A percentile compares a stretch with the other conserved stretches of the same genome.
These are phyloP conservation scores for Trametes cinnabarina DNA, from an alignment of 768 basidiomycete species.

Conservation along the genomic window DNA sequence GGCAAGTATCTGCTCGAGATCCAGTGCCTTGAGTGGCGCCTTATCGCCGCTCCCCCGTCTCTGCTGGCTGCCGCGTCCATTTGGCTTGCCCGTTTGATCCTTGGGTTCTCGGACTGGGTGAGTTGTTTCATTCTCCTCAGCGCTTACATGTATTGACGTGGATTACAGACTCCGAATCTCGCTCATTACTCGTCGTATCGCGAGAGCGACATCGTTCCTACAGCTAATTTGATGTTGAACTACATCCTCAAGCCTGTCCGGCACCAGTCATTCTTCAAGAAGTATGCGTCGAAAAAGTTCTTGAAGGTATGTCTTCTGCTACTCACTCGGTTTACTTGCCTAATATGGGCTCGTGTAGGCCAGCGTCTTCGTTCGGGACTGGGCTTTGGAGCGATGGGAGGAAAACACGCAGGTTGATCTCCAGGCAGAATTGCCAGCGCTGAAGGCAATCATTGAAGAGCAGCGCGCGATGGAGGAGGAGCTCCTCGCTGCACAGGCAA, in stretches of 20 bases:
- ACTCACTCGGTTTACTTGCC: no score
- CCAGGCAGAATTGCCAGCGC: constrained; percentile 51
- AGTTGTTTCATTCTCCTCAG: constrained; percentile 25
- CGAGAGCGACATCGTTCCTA: constrained; percentile 75
- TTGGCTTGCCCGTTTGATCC: constrained; percentile 79
- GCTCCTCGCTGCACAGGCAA: constrained; percentile 10
- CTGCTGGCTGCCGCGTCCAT: constrained; percentile 79
- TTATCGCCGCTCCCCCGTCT: constrained; percentile 74
- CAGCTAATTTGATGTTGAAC: constrained; percentile 84
- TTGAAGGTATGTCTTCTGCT: constrained; percentile 56
- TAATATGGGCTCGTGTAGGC: constrained; percentile 50
- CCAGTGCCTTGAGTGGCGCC: constrained; percentile 72
- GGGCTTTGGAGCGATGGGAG: constrained; percentile 78
- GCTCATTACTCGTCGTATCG: constrained; percentile 86
- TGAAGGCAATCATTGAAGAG: constrained; percentile 56
- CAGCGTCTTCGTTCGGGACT: constrained; percentile 77
- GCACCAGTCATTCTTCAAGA: constrained; percentile 81
- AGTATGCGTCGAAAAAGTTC: constrained; percentile 83
- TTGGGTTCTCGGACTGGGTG: constrained; percentile 88
- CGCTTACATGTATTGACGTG: neutral
- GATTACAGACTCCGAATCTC: constrained; percentile 70
- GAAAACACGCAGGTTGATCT: constrained; percentile 62
- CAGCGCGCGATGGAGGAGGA: constrained; percentile 22
- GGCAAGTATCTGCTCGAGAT: constrained; percentile 93
- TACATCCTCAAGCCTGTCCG: constrained; percentile 72